Evolutionary conservation across 2,329 filamentous ascomycete genomes (phyloP).

Genomic region (Colletotrichum cuscutae): DNA sequence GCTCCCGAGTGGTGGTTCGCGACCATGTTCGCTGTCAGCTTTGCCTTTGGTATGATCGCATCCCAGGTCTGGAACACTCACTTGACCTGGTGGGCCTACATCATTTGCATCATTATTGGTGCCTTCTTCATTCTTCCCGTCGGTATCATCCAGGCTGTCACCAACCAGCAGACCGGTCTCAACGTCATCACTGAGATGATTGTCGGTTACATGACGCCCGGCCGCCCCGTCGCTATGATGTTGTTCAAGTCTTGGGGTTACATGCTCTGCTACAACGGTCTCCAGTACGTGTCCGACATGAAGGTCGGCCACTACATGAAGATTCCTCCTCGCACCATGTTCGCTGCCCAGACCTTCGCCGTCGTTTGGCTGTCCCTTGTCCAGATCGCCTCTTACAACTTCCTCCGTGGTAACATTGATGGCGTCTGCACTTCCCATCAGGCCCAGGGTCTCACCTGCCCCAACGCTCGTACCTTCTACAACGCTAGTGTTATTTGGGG

Average conservation of each 20-base stretch:
- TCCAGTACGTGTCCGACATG: conserved; percentile 59
- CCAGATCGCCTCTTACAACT: conserved; percentile 51
- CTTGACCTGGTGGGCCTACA: conserved; percentile 55
- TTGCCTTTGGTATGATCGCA: conserved; percentile 57
- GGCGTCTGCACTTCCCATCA: conserved; percentile 62
- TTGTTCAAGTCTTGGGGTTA: conserved; percentile 60
- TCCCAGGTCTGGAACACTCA: conserved; percentile 50
- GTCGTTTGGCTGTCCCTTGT: conserved; percentile 52
- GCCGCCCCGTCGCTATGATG: conserved; percentile 60
- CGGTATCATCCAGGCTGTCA: conserved; percentile 59
- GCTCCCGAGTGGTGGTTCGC: conserved; percentile 69
- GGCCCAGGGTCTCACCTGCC: conserved; percentile 64
- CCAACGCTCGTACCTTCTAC: conserved; percentile 68
- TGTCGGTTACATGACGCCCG: conserved; percentile 59
- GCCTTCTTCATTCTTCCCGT: conserved; percentile 54
- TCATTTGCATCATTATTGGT: conserved; percentile 52
- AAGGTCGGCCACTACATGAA: conserved; percentile 66
- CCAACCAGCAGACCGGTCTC: conserved; percentile 58
- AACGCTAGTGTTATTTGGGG: conserved; percentile 71
- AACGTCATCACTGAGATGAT: conserved; percentile 62
- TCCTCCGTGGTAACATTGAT: conserved; percentile 58
- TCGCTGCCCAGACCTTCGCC: conserved; percentile 55
- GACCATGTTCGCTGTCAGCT: conserved; percentile 55
- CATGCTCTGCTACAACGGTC: conserved; percentile 57
- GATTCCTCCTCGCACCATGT: conserved; percentile 61